Evolutionary conservation across 805 yeast species (phyloP), one percentile per base, ranked within the genome.

Genomic region (Candida mattraensis): DNA sequence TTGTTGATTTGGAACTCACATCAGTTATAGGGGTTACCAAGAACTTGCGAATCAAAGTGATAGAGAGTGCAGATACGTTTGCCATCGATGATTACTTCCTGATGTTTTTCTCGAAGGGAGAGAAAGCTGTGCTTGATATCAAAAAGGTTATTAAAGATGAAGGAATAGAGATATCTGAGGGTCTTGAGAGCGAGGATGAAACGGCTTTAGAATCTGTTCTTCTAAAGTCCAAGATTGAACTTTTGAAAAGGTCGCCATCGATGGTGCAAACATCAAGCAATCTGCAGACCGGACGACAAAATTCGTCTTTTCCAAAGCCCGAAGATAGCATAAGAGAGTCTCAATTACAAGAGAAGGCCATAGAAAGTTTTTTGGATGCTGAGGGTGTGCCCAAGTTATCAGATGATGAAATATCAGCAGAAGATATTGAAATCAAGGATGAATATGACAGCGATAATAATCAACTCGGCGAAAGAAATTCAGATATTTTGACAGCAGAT

Each of bases 41-140:
- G 17, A 77, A 80, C 11, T 56, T 86, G 22, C 64, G 76, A 29
- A 49, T 87, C n/a, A 72, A 76, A 35, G 86, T 81, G 3, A 56
- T 79, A 28, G 86, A 80, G 45, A 69, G 70, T 33, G 61, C 67
- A 5, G 69, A 68, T 1, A 61, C 76, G 1, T 76, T 59, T 53
- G 79, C 78, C 0, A 51, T 79, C n/a, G 88, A 85, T 50, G 86
- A 80, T 32, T 76, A 80, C 43, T 76, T 76, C 43, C 73, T 88
- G 45, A 72, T 86, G 55, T 82, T 86, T 41, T 80, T 86, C 54
- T 64, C 69, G 14, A 58, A 61, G 7, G 81, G 80, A 2, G 64
- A 64, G 8, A 62, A 60, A 7, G 74, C 73, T 2, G 61, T 63
- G 3, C 42, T 53, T 4, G 60, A 61, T 2, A 65, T 80, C 32